Percentiles rank a stretch among this genome's conserved stretches.
Evolutionary conservation across 441 rosid species (phyloP).

Genomic region (Euphorbia celastroides): DNA sequence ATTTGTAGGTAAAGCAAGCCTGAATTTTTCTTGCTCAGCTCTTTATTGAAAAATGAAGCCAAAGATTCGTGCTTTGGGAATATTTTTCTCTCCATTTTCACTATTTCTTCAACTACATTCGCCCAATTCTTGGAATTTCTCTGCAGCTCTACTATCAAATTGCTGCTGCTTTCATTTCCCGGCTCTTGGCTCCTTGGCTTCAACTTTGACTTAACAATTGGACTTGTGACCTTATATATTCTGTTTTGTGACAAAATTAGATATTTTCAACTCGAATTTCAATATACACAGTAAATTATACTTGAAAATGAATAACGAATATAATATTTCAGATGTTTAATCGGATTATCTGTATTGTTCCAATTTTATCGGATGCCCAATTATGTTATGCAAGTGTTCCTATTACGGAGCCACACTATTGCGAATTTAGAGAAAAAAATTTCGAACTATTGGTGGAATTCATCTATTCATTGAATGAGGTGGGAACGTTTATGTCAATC

Average conservation of each 20-base stretch:
- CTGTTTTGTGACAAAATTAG: no score
- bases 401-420: neutral
- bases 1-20: conserved; percentile 46
- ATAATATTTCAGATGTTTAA: no score
- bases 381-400: neutral
- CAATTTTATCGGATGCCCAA: no score
- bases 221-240: no score
- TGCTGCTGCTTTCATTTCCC: conserved; percentile 21
- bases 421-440: neutral
- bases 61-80: conserved; percentile 85
- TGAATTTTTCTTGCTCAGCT: conserved; percentile 58
- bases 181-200: neutral
- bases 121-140: conserved; percentile 40
- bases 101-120: conserved; percentile 46
- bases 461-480: neutral
- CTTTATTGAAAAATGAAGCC: conserved; percentile 49
- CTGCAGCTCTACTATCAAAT: conserved; percentile 33
- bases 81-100: conserved; percentile 60
- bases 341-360: no score
- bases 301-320: no score
- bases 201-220: no score
- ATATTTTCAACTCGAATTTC: no score
- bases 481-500: neutral
- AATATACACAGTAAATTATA: no score
- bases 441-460: neutral